Conservation (phyloP, 805 yeast species). For the Wilhelminamyces savonicus region DNA sequence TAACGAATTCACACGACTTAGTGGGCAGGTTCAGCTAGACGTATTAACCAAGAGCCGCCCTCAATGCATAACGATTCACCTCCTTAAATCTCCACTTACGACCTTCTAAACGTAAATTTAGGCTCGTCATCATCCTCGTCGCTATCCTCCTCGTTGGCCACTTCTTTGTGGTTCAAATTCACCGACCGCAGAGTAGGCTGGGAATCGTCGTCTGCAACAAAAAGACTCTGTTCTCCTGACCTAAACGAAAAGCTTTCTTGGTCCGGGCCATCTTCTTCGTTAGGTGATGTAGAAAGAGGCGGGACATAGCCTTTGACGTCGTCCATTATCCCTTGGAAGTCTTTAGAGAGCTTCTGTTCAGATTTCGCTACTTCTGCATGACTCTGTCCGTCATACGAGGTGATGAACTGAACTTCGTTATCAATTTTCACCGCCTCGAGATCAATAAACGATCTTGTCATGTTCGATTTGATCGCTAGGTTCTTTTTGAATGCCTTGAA, state of each 20-base stretch:
- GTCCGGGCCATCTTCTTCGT: neutral
- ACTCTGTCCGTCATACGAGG: neutral
- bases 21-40: neutral
- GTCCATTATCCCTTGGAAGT: constrained; percentile 12
- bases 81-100: neutral
- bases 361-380: constrained; percentile 1
- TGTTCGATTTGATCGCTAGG: constrained; percentile 10
- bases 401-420: constrained; percentile 1
- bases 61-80: neutral
- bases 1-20: neutral
- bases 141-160: neutral
- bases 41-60: constrained; percentile 2
- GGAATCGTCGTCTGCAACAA: constrained; percentile 5
- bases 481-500: constrained; percentile 31
- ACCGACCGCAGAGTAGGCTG: neutral
- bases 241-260: constrained; percentile 2
- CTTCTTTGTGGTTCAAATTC: neutral
- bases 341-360: constrained; percentile 6
- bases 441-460: constrained; percentile 25
- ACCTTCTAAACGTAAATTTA: neutral
- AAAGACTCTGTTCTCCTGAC: constrained; percentile 1
- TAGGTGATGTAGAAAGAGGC: neutral
- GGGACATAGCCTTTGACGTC: constrained; percentile 5
- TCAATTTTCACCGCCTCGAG: constrained; percentile 9
- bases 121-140: neutral